A percentile compares a stretch with the other conserved stretches of the same genome.
Conservation (phyloP, 73 alveolate species). For the Uronychia setigera region DNA sequence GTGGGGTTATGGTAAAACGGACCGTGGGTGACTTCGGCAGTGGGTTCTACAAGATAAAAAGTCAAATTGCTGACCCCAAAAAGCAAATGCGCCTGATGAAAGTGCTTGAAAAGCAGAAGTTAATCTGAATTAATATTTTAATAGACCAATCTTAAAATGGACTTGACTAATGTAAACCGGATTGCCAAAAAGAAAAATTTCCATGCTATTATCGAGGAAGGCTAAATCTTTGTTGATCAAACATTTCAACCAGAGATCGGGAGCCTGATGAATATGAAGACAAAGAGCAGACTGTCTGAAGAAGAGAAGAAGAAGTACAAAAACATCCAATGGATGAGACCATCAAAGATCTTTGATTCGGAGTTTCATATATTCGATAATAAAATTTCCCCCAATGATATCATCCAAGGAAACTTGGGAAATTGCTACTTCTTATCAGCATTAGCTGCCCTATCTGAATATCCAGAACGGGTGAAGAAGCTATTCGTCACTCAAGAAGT, state of each 20-base stretch:
- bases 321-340: not conserved
- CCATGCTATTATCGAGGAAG: not conserved
- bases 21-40: not conserved
- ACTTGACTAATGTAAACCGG: not conserved
- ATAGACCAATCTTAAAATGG: not conserved
- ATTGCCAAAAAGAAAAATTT: not conserved
- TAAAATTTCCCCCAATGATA: constrained; percentile 79
- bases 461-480: constrained; percentile 68
- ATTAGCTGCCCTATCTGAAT: constrained; percentile 84
- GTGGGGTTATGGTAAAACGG: not conserved
- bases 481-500: constrained; percentile 75
- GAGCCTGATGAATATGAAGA: not conserved
- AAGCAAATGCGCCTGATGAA: not conserved
- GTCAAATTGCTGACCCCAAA: not conserved
- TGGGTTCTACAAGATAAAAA: not conserved
- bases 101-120: not conserved
- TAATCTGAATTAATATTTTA: not conserved
- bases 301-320: not conserved
- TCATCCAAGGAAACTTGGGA: constrained; percentile 92
- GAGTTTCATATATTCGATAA: constrained; percentile 23
- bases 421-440: constrained; percentile 96
- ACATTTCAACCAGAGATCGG: not conserved
- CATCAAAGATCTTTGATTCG: not conserved
- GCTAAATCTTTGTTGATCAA: not conserved
- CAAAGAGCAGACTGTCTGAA: not conserved